phyloP scores from a whole-genome alignment of 768 basidiomycete genomes.

The Psilocybe sp. region DNA sequence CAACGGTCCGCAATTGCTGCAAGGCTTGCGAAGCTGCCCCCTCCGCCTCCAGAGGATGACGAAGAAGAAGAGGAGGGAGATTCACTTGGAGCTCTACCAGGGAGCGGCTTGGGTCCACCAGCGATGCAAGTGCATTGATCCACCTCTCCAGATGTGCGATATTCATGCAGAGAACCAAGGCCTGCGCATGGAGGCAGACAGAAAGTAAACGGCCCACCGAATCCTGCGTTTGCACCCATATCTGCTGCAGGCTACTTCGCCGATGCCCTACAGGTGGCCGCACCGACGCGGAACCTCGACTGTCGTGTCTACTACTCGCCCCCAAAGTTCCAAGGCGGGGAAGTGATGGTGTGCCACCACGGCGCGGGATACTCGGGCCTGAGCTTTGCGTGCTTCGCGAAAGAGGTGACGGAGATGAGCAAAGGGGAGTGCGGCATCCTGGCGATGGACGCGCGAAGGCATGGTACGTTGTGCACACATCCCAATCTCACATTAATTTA shows the following conservation, averaged over 20 bases:
- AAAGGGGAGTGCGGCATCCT: slow-evolving; percentile 79
- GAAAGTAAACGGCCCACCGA: slow-evolving; percentile 38
- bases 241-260: slow-evolving; percentile 76
- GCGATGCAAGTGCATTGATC: slow-evolving; percentile 47
- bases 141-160: slow-evolving; percentile 13
- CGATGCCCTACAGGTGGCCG: slow-evolving; percentile 74
- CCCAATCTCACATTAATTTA: not conserved
- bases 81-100: slow-evolving; percentile 58
- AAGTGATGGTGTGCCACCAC: slow-evolving; percentile 90
- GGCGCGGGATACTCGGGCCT: slow-evolving; percentile 92
- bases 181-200: slow-evolving; percentile 25
- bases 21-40: slow-evolving; percentile 67
- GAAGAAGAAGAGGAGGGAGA: slow-evolving; percentile 48
- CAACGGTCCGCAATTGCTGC: slow-evolving; percentile 78
- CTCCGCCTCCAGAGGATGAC: slow-evolving; percentile 24
- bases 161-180: slow-evolving; percentile 26
- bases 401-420: slow-evolving; percentile 60
- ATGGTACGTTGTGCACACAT: slow-evolving; percentile 54
- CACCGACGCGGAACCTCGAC: slow-evolving; percentile 59
- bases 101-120: slow-evolving; percentile 58
- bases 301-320: slow-evolving; percentile 84
- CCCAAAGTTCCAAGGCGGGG: slow-evolving; percentile 49
- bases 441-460: slow-evolving; percentile 79
- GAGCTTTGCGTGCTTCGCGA: slow-evolving; percentile 89
- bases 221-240: slow-evolving; percentile 70